Evolutionary conservation across 2,329 filamentous ascomycete genomes (phyloP), one percentile per base, ranked within the genome.

Genomic region (Hypomyces rosellus): DNA sequence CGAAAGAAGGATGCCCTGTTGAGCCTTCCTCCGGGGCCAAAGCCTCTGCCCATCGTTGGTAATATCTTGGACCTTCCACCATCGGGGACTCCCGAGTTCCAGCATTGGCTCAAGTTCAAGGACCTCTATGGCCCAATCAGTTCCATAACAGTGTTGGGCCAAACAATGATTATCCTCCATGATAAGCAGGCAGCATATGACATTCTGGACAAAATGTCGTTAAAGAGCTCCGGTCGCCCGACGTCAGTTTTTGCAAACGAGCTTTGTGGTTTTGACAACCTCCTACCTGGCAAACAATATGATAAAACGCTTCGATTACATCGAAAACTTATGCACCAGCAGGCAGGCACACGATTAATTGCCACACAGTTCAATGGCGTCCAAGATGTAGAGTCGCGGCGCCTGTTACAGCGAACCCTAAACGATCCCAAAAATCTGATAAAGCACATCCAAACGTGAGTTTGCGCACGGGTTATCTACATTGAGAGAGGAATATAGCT

Each of bases 21-120:
- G 36, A 13, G 25, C n/a, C 45, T 58, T 7, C 63, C 52, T 41
- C 65, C 56, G 41, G 65, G 57, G 33, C 69, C 58, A 56, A 63
- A 51, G 12, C 63, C 64, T 1, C 55, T 71, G 7, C 71, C 73
- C 0, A 42, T 78, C 2, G 38, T 78, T 11, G 75, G 75, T 7
- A 78, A 77, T 54, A 52, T 76, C 8, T 59, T 59, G 3, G 74
- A 78, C 53, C 56, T 76, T 14, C 74, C 74, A 1, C 58, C 65
- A 1, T 46, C 56, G 1, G 63, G 60, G 4, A 46, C 46, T 11
- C 60, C 59, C 2, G 66, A 69, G 34, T 65, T 57, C 54, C 54
- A 62, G 33, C 63, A 70, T 48, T 71, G 67, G 67, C 38, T 67
- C 2, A 58, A 63, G 43, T 63, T 66, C 48, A 70, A 69, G 34